These are phyloP conservation scores for Cytospora piceae DNA, from an alignment of 2,329 filamentous ascomycete genomes.

Conservation along the genomic window DNA sequence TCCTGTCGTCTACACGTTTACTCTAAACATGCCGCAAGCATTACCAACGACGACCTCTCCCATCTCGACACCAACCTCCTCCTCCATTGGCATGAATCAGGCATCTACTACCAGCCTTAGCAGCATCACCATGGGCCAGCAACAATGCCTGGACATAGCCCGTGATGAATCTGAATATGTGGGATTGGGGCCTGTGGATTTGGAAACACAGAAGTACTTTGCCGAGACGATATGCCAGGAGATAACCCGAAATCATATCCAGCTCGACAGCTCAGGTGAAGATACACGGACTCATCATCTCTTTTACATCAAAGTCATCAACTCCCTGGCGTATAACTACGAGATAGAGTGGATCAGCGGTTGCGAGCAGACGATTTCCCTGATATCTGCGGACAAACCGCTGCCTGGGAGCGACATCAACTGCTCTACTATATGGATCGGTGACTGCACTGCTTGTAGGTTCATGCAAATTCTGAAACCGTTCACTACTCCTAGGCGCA, in stretches of 20 bases:
- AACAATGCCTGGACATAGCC: background rate
- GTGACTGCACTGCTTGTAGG: background rate
- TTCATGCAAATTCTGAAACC: background rate
- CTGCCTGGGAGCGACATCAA: background rate
- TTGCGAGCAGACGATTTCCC: background rate
- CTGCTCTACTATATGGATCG: background rate
- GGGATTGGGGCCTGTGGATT: background rate
- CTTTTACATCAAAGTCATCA: background rate
- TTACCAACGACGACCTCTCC: background rate
- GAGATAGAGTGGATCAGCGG: conserved; percentile 1
- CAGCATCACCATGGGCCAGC: background rate
- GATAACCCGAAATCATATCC: background rate
- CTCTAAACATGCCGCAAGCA: background rate
- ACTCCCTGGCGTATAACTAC: background rate
- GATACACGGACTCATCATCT: background rate
- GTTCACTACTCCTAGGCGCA: background rate
- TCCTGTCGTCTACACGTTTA: background rate
- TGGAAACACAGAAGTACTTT: background rate
- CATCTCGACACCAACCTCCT: background rate
- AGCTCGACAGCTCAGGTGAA: background rate
- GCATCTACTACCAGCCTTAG: background rate
- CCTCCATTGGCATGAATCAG: background rate
- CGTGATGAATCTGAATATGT: background rate
- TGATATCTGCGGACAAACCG: background rate
- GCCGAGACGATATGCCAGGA: background rate